These are phyloP conservation scores for Colletotrichum sojae DNA, from an alignment of 2,329 filamentous ascomycete genomes.

Conservation along the genomic window DNA sequence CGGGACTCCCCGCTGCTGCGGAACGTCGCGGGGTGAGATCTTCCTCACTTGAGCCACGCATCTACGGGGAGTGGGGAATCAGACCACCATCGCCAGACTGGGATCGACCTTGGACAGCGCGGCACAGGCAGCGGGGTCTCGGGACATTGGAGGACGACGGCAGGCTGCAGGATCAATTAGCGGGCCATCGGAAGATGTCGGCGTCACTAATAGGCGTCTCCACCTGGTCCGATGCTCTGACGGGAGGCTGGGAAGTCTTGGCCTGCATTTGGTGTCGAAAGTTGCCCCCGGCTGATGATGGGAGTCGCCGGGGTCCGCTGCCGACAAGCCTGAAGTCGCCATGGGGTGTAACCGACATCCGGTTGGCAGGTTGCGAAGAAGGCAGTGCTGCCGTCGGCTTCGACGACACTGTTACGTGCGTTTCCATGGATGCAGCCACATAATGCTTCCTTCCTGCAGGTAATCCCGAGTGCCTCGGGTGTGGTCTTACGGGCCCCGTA, in stretches of 20 bases:
- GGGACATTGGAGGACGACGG: slow-evolving; percentile 8
- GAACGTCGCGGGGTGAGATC: too few relatives aligned
- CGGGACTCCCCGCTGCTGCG: too few relatives aligned
- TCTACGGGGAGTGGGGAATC: too few relatives aligned
- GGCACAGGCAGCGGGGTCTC: not conserved
- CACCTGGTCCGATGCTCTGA: not conserved
- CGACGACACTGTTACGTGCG: not conserved
- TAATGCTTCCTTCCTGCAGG: slow-evolving; percentile 1
- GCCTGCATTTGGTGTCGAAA: not conserved
- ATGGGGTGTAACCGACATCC: too few relatives aligned
- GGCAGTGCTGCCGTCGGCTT: not conserved
- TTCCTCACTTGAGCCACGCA: too few relatives aligned
- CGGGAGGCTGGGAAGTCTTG: slow-evolving; percentile 3
- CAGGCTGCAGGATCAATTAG: slow-evolving; percentile 14
- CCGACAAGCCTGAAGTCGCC: not conserved
- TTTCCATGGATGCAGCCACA: not conserved
- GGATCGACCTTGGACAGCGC: too few relatives aligned
- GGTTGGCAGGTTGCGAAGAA: not conserved
- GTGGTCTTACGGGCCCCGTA: slow-evolving; percentile 2
- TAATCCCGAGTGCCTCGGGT: slow-evolving; percentile 4
- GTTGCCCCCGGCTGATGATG: not conserved
- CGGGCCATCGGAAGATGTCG: slow-evolving; percentile 19
- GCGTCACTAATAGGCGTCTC: not conserved
- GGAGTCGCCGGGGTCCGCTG: slow-evolving; percentile 12
- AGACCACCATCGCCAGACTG: too few relatives aligned